Evolutionary conservation across 2,329 filamentous ascomycete species (phyloP), one percentile per base, ranked within the genome.

Genomic region (Clarireedia hainanense): DNA sequence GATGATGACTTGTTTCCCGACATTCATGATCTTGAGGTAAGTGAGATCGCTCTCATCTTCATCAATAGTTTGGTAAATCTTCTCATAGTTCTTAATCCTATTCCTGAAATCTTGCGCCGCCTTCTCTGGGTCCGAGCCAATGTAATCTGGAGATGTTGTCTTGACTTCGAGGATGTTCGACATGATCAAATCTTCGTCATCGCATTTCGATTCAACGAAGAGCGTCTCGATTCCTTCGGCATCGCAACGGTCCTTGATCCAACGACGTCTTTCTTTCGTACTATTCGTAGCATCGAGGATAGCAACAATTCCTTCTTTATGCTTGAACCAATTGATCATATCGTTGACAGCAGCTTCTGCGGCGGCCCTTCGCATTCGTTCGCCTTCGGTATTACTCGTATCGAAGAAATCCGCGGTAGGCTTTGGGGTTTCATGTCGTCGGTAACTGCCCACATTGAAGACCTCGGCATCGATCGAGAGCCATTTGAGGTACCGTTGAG

Each of bases 101-200:
- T 95, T 87, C 60, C 90, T 85, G 74, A 99, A 99, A 71, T 99
- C 94, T 56, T 84, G 80, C 10, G 91, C 94, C 3, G 94, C 94
- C 58, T 83, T 78, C 70, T 99, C 94, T 1, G 94, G 94, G 69
- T 99, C 94, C 71, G 96, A 91, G 55, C 91, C 94, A 57, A 84
- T 77, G 71, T 99, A 99, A 73, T 99, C 94, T 1, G 94, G 94
- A 56, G 89, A 95, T 26, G 90, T 95, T 2, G 91, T 92, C 79
- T 99, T 99, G 67, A 99, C 94, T 69, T 96, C 91, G 62, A 91
- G 84, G 63, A 99, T 96, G 72, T 99, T 99, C 76, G 85, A 89
- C 91, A 96, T 96, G 74, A 99, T 96, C 63, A 97, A 76, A 46
- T 92, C 87, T 70, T 97, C 91, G 64, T 96, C 86, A 68, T 99